Evolutionary conservation across 2,329 filamentous ascomycete genomes (phyloP), one percentile per base, ranked within the genome.

Genomic region (Rhynchosporium secalis): DNA sequence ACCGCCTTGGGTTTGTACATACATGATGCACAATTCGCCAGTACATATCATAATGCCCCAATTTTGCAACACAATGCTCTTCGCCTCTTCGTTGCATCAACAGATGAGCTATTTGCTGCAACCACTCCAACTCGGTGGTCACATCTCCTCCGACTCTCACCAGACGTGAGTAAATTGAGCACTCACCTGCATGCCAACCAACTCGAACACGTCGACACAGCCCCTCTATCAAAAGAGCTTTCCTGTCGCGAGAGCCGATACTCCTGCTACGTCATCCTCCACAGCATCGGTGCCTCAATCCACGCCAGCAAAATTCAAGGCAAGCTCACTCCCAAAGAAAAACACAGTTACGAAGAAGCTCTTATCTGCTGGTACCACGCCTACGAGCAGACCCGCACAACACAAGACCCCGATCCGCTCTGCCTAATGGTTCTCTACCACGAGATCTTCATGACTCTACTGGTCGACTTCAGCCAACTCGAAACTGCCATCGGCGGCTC

Each of bases 401-500:
- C 56, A 13, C 56, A 59, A 59, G 56, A 59, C 12, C 46, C 58
- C 1, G 60, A 64, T 13, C 46, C 58, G 4, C 57, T 67, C 10
- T 66, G 55, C 43, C 65, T 67, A 7, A 63, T 64, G 57, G 46
- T 65, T 15, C 65, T 68, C 15, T 68, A 64, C 46, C 66, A 68
- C 52, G 52, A 47, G n/a, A 61, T 62, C 38, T 68, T 67, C 49
- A 67, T 68, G 58, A 56, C 54, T 8, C 59, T 68, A 4, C 55
- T 67, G 28, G 63, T 61, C 26, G 63, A 68, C 47, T 64, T 67
- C 43, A 33, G 62, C 20, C 40, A 43, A 29, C 65, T 68, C 40
- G 66, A 68, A 55, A 51, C 59, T 1, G 66, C 65, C 2, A 51
- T 67, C 38, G 66, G 66, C 13, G 48, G 63, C 26, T 49, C 62